Conservation (phyloP, 768 basidiomycete species). For the Pisolithus tinctorius region DNA sequence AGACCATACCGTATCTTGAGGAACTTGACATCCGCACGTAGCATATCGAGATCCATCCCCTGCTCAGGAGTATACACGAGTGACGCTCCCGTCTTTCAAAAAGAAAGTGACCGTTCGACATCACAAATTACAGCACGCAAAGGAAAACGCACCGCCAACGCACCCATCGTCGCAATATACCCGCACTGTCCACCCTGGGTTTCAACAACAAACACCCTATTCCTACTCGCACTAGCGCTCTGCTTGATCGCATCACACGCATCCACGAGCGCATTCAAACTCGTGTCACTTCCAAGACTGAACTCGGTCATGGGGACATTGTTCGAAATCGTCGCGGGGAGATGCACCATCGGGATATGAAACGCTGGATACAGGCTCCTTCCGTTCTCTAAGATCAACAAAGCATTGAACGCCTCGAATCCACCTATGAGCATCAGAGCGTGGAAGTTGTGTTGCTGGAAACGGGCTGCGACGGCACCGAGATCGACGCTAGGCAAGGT, state of each 20-base stretch:
- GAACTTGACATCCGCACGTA: slow-evolving; percentile 83
- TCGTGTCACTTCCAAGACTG: slow-evolving; percentile 94
- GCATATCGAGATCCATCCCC: slow-evolving; percentile 76
- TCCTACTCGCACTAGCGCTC: slow-evolving; percentile 92
- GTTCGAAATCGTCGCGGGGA: slow-evolving; percentile 96
- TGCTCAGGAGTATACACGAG: slow-evolving; percentile 91
- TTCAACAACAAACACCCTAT: slow-evolving; percentile 96
- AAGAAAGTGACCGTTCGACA: background rate
- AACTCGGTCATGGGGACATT: slow-evolving; percentile 97
- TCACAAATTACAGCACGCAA: background rate
- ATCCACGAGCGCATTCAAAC: slow-evolving; percentile 92
- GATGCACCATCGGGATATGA: slow-evolving; percentile 92
- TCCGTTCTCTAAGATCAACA: slow-evolving; percentile 73
- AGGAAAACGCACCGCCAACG: slow-evolving; percentile 69
- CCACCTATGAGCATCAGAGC: slow-evolving; percentile 88
- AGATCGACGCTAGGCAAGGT: slow-evolving; percentile 80
- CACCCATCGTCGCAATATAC: slow-evolving; percentile 93
- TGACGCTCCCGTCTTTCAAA: slow-evolving; percentile 73
- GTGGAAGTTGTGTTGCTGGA: slow-evolving; percentile 79
- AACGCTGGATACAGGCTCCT: slow-evolving; percentile 83
- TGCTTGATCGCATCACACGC: slow-evolving; percentile 99
- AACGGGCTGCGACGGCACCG: slow-evolving; percentile 82
- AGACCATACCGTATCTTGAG: slow-evolving; percentile 78
- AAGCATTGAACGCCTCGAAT: slow-evolving; percentile 86
- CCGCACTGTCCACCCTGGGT: slow-evolving; percentile 97